phyloP scores from a whole-genome alignment of 352 stramenopile species.

The Phytophthora constricta region DNA sequence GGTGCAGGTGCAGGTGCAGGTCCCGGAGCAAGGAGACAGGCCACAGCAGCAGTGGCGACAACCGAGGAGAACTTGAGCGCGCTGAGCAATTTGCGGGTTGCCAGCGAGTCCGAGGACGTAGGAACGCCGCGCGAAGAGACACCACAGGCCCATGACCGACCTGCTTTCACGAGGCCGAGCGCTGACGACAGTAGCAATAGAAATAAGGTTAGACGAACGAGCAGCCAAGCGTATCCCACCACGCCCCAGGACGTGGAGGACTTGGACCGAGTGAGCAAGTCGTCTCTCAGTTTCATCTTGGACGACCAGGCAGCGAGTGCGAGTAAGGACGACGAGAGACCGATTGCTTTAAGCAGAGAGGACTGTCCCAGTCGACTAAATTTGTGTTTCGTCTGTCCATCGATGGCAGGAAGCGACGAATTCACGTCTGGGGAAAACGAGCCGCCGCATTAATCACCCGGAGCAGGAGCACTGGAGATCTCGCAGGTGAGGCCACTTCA shows the following conservation, averaged over 20 bases:
- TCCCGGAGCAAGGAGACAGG: background rate
- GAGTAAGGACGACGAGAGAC: background rate
- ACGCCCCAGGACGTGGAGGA: conserved; percentile 17
- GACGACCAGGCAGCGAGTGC: conserved; percentile 44
- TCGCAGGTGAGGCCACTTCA: conserved; percentile 19
- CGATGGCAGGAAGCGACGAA: conserved; percentile 16
- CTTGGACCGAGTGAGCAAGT: conserved; percentile 51
- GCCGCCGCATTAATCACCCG: conserved; percentile 29
- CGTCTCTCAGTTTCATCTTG: conserved; percentile 79
- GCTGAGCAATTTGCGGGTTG: conserved; percentile 48
- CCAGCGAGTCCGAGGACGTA: conserved; percentile 21
- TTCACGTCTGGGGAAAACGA: conserved; percentile 28
- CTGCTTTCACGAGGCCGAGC: conserved; percentile 5
- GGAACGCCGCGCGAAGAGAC: conserved; percentile 10
- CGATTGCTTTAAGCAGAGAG: background rate
- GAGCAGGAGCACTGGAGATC: conserved; percentile 42
- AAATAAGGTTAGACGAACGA: conserved; percentile 33
- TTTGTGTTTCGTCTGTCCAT: conserved; percentile 11
- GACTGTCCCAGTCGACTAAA: conserved; percentile 5
- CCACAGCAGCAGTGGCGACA: background rate
- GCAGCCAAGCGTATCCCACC: conserved; percentile 22
- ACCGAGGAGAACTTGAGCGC: conserved; percentile 50
- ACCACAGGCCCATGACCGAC: too few relatives aligned
- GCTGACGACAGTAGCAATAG: conserved; percentile 22
- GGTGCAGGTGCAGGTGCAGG: background rate